phyloP scores from a whole-genome alignment of 805 yeast genomes.

The Lipomyces oligophaga region DNA sequence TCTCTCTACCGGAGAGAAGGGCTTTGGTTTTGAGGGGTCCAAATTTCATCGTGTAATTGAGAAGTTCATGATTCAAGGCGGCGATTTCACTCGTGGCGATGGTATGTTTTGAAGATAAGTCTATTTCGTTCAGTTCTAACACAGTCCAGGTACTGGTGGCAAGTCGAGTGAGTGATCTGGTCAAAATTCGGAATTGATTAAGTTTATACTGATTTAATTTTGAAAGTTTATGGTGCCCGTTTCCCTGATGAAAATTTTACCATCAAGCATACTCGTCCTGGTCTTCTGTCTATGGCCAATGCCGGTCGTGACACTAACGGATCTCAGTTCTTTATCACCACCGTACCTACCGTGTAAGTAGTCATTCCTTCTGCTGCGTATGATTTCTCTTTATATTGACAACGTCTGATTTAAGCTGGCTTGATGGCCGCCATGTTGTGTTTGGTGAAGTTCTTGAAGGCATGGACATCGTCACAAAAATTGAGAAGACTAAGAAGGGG shows the following conservation, averaged over 20 bases:
- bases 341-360: slow-evolving; percentile 63
- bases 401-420: slow-evolving; percentile 50
- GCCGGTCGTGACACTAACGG: slow-evolving; percentile 73
- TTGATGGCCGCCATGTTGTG: slow-evolving; percentile 91
- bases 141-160: slow-evolving; percentile 63
- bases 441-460: slow-evolving; percentile 89
- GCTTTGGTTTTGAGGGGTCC: slow-evolving; percentile 62
- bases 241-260: slow-evolving; percentile 75
- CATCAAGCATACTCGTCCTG: slow-evolving; percentile 49
- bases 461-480: slow-evolving; percentile 74
- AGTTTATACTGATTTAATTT: slow-evolving; percentile 30
- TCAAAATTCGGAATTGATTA: not conserved
- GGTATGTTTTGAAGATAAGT: slow-evolving; percentile 8
- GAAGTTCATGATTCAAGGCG: slow-evolving; percentile 81
- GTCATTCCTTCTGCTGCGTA: not conserved
- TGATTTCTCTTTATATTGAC: not conserved
- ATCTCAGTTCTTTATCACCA: slow-evolving; percentile 92
- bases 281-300: slow-evolving; percentile 72
- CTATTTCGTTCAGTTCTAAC: not conserved
- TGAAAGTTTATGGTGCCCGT: slow-evolving; percentile 58
- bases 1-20: slow-evolving; percentile 70
- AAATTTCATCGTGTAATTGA: slow-evolving; percentile 67
- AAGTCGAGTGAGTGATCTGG: slow-evolving; percentile 29
- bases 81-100: slow-evolving; percentile 61
- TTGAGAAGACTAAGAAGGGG: slow-evolving; percentile 57